Percentiles rank a stretch among this genome's conserved stretches.
phyloP scores from a whole-genome alignment of 2,329 filamentous ascomycete genomes.

The Phyllosticta paracitricarpa region DNA sequence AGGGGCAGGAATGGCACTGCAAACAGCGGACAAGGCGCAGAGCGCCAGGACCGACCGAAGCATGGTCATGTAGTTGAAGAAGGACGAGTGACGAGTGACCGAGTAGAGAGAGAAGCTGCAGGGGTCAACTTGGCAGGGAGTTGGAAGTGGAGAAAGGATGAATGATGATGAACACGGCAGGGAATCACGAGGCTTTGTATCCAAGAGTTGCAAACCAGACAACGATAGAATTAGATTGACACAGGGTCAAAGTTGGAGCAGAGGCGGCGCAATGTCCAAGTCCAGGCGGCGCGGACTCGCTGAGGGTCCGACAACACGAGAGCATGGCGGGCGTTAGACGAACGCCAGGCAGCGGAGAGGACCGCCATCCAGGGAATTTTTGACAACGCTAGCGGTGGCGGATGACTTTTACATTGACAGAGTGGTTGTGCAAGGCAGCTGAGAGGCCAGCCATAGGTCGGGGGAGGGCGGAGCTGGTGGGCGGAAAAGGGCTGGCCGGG shows the following conservation, averaged over 20 bases:
- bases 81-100: background rate
- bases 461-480: background rate
- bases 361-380: background rate
- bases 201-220: background rate
- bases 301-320: background rate
- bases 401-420: background rate
- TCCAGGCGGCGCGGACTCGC: background rate
- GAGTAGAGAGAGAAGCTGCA: background rate
- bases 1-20: constrained; percentile 3
- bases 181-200: background rate
- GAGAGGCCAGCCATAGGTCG: background rate
- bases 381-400: background rate
- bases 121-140: background rate
- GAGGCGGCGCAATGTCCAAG: background rate
- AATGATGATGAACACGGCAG: background rate
- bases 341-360: background rate
- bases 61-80: background rate
- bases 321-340: background rate
- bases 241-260: background rate
- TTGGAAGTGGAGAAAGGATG: background rate
- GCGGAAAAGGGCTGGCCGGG: background rate
- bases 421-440: background rate
- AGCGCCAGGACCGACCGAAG: constrained; percentile 5
- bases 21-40: background rate
- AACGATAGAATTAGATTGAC: background rate